A percentile compares a stretch with the other conserved stretches of the same genome.
phyloP scores from a whole-genome alignment of 2,329 filamentous ascomycete genomes.

The Volutella citrinella region DNA sequence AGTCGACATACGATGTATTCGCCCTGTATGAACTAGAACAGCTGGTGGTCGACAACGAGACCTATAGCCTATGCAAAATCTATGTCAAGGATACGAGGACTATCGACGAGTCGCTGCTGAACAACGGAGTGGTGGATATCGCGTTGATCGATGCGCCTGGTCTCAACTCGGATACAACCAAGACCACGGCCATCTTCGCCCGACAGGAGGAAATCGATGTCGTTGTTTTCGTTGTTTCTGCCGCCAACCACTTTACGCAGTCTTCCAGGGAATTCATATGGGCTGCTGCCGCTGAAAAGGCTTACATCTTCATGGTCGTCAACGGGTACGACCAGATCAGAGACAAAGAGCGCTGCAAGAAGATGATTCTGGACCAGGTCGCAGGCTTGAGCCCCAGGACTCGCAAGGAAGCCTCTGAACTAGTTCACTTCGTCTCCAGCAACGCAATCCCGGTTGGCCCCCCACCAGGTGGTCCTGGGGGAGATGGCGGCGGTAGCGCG shows the following conservation, averaged over 20 bases:
- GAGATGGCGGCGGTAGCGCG: slow-evolving; percentile 49
- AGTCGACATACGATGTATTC: slow-evolving; percentile 91
- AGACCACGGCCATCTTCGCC: slow-evolving; percentile 96
- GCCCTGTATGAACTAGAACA: slow-evolving; percentile 74
- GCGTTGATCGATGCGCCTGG: slow-evolving; percentile 95
- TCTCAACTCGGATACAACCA: slow-evolving; percentile 91
- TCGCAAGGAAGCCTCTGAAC: slow-evolving; percentile 84
- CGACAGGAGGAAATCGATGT: slow-evolving; percentile 98
- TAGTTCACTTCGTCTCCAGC: slow-evolving; percentile 97
- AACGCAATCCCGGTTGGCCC: slow-evolving; percentile 82
- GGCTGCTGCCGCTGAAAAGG: slow-evolving; percentile 93
- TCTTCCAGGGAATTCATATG: slow-evolving; percentile 98
- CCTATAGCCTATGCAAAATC: slow-evolving; percentile 93
- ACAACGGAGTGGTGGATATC: slow-evolving; percentile 97
- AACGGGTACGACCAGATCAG: slow-evolving; percentile 95
- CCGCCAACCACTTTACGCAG: slow-evolving; percentile 95
- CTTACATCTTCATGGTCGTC: slow-evolving; percentile 98
- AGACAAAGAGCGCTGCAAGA: slow-evolving; percentile 86
- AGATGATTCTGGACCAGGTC: slow-evolving; percentile 91
- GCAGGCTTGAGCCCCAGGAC: slow-evolving; percentile 84
- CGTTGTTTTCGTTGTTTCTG: slow-evolving; percentile 96
- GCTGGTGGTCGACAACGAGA: slow-evolving; percentile 84
- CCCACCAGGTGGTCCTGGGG: slow-evolving; percentile 52
- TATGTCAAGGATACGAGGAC: slow-evolving; percentile 88
- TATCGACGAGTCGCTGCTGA: slow-evolving; percentile 90